phyloP scores from a whole-genome alignment of 2,329 filamentous ascomycete genomes.

The Trichoderma cornu-damae region DNA sequence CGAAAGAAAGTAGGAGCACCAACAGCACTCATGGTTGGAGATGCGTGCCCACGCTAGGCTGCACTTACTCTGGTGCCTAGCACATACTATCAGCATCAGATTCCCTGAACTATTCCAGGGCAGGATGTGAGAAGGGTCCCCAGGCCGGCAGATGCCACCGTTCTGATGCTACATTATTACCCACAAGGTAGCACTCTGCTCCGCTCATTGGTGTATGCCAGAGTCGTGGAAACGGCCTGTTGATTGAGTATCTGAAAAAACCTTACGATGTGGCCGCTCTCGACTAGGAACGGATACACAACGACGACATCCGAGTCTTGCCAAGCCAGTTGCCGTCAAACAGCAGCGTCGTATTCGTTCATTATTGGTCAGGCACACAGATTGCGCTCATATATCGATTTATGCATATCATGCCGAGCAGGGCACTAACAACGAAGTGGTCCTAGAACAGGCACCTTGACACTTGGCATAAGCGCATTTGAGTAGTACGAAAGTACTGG shows the following conservation, averaged over 20 bases:
- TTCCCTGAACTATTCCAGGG: not conserved
- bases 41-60: not conserved
- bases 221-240: not conserved
- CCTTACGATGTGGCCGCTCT: not conserved
- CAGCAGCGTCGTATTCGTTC: not conserved
- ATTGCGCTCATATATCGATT: not conserved
- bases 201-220: not conserved
- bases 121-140: constrained; percentile 1
- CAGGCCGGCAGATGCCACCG: not conserved
- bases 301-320: not conserved
- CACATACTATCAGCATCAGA: not conserved
- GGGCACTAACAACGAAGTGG: not conserved
- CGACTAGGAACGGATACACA: not conserved
- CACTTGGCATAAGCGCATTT: not conserved
- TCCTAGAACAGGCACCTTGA: not conserved
- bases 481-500: not conserved
- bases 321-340: not conserved
- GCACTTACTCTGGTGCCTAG: not conserved
- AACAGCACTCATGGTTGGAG: not conserved
- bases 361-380: not conserved
- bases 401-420: not conserved
- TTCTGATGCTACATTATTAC: not conserved
- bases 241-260: not conserved
- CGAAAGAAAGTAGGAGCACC: not conserved
- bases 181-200: too few species aligned